Evolutionary conservation across 1,139 yeast species (phyloP).

Genomic region (Geotrichum aggregatum): DNA sequence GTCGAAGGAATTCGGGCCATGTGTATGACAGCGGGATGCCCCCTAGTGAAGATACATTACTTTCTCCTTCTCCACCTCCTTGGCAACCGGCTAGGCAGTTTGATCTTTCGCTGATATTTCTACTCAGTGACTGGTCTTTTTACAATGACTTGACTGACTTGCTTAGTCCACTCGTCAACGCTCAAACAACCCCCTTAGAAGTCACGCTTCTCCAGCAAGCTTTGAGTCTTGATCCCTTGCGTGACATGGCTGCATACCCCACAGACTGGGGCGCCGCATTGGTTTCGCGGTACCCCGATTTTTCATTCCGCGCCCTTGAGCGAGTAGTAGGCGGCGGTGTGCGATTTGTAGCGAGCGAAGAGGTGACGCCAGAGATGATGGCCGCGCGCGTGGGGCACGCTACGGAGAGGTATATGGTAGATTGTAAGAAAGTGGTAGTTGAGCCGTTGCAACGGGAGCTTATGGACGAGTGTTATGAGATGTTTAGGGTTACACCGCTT

Average conservation of each 20-base stretch:
- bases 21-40: too few species aligned
- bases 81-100: too few species aligned
- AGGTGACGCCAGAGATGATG: not conserved
- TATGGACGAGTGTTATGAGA: not conserved
- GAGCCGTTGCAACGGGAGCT: slow-evolving; percentile 1
- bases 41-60: too few species aligned
- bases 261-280: not conserved
- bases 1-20: not conserved
- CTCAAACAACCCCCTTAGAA: too few species aligned
- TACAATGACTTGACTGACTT: too few species aligned
- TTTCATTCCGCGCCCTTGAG: not conserved
- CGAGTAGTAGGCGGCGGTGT: too few species aligned
- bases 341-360: too few species aligned
- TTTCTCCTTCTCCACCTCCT: too few species aligned
- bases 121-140: too few species aligned
- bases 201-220: too few species aligned
- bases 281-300: not conserved
- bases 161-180: too few species aligned
- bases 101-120: too few species aligned
- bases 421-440: slow-evolving; percentile 3
- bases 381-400: slow-evolving; percentile 2
- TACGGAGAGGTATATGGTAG: not conserved
- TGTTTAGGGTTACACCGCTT: slow-evolving; percentile 6
- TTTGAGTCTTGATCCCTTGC: not conserved
- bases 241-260: not conserved